These are phyloP conservation scores for Iberis pinnata DNA, from an alignment of 345 rosid species.

Conservation along the genomic window DNA sequence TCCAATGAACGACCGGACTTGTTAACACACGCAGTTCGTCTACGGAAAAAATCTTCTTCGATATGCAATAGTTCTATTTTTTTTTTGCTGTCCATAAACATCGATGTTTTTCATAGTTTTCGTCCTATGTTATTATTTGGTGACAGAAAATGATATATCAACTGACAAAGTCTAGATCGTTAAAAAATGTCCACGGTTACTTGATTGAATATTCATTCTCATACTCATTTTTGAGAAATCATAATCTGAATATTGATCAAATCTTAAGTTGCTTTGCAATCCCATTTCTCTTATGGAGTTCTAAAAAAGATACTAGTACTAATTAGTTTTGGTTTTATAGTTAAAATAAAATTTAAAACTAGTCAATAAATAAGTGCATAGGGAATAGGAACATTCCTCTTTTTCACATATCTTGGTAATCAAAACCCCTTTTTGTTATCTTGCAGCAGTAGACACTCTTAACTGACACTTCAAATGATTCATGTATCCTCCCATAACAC, in stretches of 20 bases:
- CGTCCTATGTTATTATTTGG: too few species aligned
- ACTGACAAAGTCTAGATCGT: too few species aligned
- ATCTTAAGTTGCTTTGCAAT: slow-evolving; percentile 6
- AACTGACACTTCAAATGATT: slow-evolving; percentile 23
- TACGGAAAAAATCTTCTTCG: too few species aligned
- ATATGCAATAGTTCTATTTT: too few species aligned
- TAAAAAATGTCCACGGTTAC: neutral
- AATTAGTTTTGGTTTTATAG: neutral
- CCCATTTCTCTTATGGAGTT: neutral
- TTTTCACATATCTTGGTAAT: slow-evolving; percentile 32
- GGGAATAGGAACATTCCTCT: slow-evolving; percentile 36
- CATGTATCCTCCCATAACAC: slow-evolving; percentile 19
- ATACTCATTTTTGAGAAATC: slow-evolving; percentile 1
- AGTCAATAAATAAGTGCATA: slow-evolving; percentile 28
- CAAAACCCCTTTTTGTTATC: slow-evolving; percentile 22
- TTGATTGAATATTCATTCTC: neutral
- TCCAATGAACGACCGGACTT: too few species aligned
- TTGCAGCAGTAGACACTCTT: slow-evolving; percentile 24
- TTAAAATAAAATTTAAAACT: neutral
- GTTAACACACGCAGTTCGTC: too few species aligned
- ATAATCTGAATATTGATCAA: neutral
- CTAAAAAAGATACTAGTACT: neutral
- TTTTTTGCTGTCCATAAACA: too few species aligned
- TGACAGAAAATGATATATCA: too few species aligned
- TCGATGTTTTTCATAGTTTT: too few species aligned